Evolutionary conservation across 2,329 filamentous ascomycete species (phyloP), one percentile per base, ranked within the genome.

Genomic region (Pseudonectria buxi): DNA sequence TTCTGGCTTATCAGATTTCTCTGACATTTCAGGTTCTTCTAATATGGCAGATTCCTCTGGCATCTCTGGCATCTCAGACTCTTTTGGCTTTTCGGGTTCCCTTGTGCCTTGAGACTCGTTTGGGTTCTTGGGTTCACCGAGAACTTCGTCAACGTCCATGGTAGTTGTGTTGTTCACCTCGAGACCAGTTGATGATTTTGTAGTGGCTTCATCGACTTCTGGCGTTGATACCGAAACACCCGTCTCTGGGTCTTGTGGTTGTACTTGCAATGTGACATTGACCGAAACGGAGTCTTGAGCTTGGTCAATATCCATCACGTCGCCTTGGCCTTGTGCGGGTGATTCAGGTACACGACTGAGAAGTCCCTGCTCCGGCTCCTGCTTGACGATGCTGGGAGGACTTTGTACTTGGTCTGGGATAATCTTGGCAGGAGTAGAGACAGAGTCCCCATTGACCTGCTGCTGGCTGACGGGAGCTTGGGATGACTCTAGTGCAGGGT

Each of bases 251-350:
- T 14, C 22, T 15, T 34, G 26, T 4, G 24, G 24, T 11, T 10
- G n/a, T 13, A 25, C 14, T 7, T 52, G 45, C 15, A 46, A 16
- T 39, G 50, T 51, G 25, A 47, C 49, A 5, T 41, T 16, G 25
- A 50, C 46, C 36, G 45, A 37, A 11, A 31, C 24, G 14, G 30
- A 30, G 13, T 37, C 32, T 12, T 44, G 39, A 14, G 41, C 30
- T 10, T 37, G 28, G 27, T 47, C 47, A 25, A 50, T 35, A 7
- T 50, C 47, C 44, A 53, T 50, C 26, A 42, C 37, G 30, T 47
- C 37, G 22, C 47, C 39, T n/a, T 16, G 27, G 3, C 28, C 11
- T 10, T 37, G 41, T 6, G 30, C 28, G 14, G 46, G 31, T 10
- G 45, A 40, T 26, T 29, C 32, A 7, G 36, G 36, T 12, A 30